Conservation (phyloP, 805 yeast genomes). For the Starmerella roubikii region DNA sequence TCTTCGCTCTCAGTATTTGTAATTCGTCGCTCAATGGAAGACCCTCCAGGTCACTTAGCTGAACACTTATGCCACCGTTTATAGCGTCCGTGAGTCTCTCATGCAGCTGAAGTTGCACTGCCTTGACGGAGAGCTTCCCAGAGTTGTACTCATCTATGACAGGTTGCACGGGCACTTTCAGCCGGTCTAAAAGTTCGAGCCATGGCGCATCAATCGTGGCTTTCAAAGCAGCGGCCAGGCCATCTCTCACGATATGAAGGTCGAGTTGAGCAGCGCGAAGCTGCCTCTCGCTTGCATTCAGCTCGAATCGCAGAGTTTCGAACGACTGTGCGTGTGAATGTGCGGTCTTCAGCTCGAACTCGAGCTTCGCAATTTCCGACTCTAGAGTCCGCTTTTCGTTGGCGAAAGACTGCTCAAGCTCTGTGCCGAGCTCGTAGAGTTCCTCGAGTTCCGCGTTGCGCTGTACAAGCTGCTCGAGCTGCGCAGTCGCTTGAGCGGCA, state of each 20-base stretch:
- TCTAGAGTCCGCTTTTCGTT: conserved; percentile 4
- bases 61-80: neutral
- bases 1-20: neutral
- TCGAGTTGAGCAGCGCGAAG: conserved; percentile 5
- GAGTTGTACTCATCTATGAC: neutral
- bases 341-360: neutral
- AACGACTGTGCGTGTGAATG: neutral
- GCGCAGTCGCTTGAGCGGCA: conserved; percentile 21
- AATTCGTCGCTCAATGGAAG: neutral
- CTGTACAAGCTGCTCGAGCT: conserved; percentile 17
- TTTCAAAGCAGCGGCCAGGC: neutral
- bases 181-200: conserved; percentile 5
- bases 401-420: conserved; percentile 9
- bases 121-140: neutral
- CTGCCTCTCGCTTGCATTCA: neutral
- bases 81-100: neutral
- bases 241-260: neutral
- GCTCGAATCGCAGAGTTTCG: conserved; percentile 3
- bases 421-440: conserved; percentile 7
- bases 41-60: neutral
- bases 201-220: neutral
- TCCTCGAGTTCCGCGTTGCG: conserved; percentile 14
- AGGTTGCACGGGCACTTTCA: neutral
- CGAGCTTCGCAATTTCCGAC: neutral
- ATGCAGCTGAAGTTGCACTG: neutral